Percentiles rank a stretch among this genome's conserved stretches.
These are phyloP conservation scores for Lentinula detonsa DNA, from an alignment of 768 basidiomycete species.

Conservation along the genomic window DNA sequence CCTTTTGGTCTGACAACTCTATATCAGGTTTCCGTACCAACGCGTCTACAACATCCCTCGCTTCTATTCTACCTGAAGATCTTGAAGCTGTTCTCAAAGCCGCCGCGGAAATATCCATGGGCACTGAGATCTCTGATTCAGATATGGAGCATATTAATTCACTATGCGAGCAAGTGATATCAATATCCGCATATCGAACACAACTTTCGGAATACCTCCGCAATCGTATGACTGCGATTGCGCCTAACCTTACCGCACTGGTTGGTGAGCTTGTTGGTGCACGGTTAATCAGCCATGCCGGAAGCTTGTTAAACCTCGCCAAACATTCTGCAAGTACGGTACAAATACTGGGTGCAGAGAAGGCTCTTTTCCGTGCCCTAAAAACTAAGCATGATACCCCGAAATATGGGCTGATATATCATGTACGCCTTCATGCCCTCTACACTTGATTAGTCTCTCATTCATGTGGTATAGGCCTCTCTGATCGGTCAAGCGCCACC, in stretches of 20 bases:
- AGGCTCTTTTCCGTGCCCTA: slow-evolving; percentile 93
- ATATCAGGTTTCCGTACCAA: slow-evolving; percentile 87
- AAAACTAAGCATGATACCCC: slow-evolving; percentile 99
- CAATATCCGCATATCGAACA: slow-evolving; percentile 89
- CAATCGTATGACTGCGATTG: slow-evolving; percentile 97
- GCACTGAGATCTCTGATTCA: slow-evolving; percentile 96
- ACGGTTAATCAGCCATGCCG: slow-evolving; percentile 90
- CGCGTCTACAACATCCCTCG: slow-evolving; percentile 79
- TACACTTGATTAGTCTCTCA: slow-evolving; percentile 6
- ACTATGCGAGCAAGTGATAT: slow-evolving; percentile 96
- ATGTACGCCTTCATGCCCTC: slow-evolving; percentile 44
- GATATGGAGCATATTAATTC: slow-evolving; percentile 97
- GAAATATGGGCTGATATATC: slow-evolving; percentile 99
- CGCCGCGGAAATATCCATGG: slow-evolving; percentile 98
- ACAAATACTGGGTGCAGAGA: slow-evolving; percentile 97
- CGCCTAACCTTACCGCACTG: slow-evolving; percentile 91
- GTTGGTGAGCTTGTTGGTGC: slow-evolving; percentile 92
- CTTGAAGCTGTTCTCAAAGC: slow-evolving; percentile 92
- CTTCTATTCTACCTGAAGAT: slow-evolving; percentile 92
- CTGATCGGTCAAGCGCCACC: slow-evolving; percentile 96
- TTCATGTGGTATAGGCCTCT: slow-evolving; percentile 55
- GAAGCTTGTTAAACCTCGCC: slow-evolving; percentile 91
- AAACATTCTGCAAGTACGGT: slow-evolving; percentile 99
- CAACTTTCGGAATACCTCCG: slow-evolving; percentile 95
- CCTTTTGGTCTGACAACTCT: not conserved